These are phyloP conservation scores for Brassica incana DNA, from an alignment of 345 rosid genomes.

Conservation along the genomic window DNA sequence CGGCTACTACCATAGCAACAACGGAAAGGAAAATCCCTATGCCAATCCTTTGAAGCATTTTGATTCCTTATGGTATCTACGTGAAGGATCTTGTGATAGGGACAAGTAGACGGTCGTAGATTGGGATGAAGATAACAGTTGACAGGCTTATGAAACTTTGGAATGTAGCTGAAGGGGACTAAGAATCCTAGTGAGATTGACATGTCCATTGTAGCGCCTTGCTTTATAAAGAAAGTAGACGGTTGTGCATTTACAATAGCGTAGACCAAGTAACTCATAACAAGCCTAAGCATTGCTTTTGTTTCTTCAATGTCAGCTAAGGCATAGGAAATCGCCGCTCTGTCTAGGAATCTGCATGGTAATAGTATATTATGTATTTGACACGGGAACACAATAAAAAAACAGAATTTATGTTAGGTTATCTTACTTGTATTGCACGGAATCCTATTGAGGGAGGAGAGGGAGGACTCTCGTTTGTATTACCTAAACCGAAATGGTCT, in stretches of 20 bases:
- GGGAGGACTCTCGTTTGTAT: not conserved
- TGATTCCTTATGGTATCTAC: not conserved
- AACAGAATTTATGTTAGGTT: not conserved
- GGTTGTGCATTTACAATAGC: constrained; percentile 51
- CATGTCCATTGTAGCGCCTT: constrained; percentile 58
- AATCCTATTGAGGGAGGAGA: constrained; percentile 31
- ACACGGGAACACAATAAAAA: not conserved
- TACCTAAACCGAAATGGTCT: not conserved
- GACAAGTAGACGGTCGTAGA: constrained; percentile 51
- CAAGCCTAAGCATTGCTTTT: constrained; percentile 45
- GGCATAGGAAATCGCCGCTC: constrained; percentile 42
- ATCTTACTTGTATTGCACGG: constrained; percentile 43
- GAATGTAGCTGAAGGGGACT: constrained; percentile 39
- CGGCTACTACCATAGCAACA: constrained; percentile 31
- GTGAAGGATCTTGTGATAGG: constrained; percentile 38
- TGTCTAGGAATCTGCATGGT: constrained; percentile 51
- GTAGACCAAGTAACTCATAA: constrained; percentile 43
- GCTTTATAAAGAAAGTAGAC: constrained; percentile 54
- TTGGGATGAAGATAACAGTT: constrained; percentile 42
- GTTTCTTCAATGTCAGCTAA: constrained; percentile 52
- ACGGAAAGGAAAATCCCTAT: not conserved
- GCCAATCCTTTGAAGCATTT: no score
- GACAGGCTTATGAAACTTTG: constrained; percentile 44
- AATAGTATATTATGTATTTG: not conserved
- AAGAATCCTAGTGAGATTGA: constrained; percentile 36